A percentile compares a stretch with the other conserved stretches of the same genome.
Conservation (phyloP, 768 basidiomycete species). For the Trametes cingulata region DNA sequence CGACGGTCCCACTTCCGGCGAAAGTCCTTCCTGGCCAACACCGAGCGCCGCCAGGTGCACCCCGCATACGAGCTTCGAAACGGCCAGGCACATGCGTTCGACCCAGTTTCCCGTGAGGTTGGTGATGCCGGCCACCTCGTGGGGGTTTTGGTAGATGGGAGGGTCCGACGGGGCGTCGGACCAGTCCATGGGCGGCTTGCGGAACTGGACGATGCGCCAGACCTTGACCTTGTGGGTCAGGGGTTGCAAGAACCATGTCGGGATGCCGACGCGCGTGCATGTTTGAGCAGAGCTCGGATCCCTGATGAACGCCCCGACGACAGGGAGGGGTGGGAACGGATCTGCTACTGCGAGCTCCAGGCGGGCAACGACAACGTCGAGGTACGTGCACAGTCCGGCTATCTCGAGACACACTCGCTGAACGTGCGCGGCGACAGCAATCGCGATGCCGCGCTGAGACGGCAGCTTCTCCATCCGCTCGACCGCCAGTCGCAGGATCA, state of each 20-base stretch:
- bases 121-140: neutral
- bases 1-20: neutral
- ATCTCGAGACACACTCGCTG: slow-evolving; percentile 6
- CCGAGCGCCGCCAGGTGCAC: neutral
- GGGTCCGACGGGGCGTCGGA: neutral
- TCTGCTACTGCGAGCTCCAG: neutral
- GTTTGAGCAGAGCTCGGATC: neutral
- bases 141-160: neutral
- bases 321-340: neutral
- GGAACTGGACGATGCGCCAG: neutral
- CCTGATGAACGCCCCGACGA: neutral
- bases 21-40: neutral
- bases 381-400: neutral
- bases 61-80: neutral
- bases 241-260: too few relatives aligned
- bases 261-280: neutral
- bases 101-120: neutral
- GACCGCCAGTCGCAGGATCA: neutral
- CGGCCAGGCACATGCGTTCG: neutral
- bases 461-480: slow-evolving; percentile 4
- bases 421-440: slow-evolving; percentile 5
- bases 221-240: neutral
- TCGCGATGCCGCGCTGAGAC: neutral
- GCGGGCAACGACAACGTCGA: neutral
- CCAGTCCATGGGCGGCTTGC: neutral